These are phyloP conservation scores for Entomortierella beljakovae DNA, from an alignment of 192 early-diverging fungal genomes.

Conservation along the genomic window DNA sequence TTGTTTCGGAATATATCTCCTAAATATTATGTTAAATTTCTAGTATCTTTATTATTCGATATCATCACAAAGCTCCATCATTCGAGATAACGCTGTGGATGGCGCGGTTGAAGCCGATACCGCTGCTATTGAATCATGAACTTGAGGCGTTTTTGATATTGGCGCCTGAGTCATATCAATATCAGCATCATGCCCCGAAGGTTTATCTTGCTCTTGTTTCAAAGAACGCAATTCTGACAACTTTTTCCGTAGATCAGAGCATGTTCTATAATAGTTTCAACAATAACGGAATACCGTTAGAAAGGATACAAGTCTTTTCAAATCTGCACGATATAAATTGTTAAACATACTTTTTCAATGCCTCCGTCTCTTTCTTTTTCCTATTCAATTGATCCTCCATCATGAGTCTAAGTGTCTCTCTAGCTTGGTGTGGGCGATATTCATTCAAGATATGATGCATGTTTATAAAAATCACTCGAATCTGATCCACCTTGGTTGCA, in stretches of 20 bases:
- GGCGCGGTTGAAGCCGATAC: neutral
- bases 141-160: neutral
- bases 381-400: slow-evolving; percentile 74
- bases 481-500: slow-evolving; percentile 69
- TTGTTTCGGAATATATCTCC: too few species aligned
- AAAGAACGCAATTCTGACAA: slow-evolving; percentile 17
- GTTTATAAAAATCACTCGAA: slow-evolving; percentile 79
- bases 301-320: neutral
- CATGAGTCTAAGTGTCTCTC: slow-evolving; percentile 75
- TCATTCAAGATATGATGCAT: slow-evolving; percentile 89
- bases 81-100: slow-evolving; percentile 5
- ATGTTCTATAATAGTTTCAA: slow-evolving; percentile 7
- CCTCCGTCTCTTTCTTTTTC: slow-evolving; percentile 56
- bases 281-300: neutral
- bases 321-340: neutral
- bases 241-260: slow-evolving; percentile 24
- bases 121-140: neutral
- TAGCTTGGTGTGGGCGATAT: slow-evolving; percentile 80
- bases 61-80: slow-evolving; percentile 36
- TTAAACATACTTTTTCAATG: slow-evolving; percentile 55
- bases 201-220: slow-evolving; percentile 19
- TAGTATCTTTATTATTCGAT: slow-evolving; percentile 11
- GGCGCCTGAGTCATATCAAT: slow-evolving; percentile 12
- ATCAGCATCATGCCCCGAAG: slow-evolving; percentile 6
- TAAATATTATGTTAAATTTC: neutral